A percentile compares a stretch with the other conserved stretches of the same genome.
These are phyloP conservation scores for Biscogniauxia sp. DNA, from an alignment of 2,329 filamentous ascomycete genomes.

Conservation along the genomic window DNA sequence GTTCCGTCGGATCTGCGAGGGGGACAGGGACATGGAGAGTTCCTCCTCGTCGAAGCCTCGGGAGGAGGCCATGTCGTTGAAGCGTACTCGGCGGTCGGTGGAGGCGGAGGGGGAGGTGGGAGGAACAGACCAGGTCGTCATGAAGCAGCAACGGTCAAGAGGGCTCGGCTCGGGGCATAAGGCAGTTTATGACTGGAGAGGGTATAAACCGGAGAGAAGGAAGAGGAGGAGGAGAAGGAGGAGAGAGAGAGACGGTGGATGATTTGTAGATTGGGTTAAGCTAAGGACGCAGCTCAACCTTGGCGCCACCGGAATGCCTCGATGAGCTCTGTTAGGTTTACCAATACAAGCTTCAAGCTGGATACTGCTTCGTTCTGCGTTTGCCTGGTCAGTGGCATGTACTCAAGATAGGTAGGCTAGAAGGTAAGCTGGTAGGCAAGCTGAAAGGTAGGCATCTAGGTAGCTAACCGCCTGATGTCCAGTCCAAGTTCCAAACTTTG, in stretches of 20 bases:
- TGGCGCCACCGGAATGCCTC: conserved; percentile 1
- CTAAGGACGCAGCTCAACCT: conserved; percentile 4
- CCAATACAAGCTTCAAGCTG: background rate
- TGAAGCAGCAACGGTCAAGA: conserved; percentile 22
- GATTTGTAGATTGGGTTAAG: conserved; percentile 10
- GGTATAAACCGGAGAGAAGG: background rate
- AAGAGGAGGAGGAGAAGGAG: background rate
- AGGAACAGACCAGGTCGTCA: conserved; percentile 17
- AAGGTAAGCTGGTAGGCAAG: too few species aligned
- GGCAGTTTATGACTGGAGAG: conserved; percentile 6
- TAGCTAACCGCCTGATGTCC: background rate
- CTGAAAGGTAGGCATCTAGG: too few species aligned
- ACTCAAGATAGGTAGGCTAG: too few species aligned
- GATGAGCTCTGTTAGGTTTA: background rate
- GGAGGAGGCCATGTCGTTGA: conserved; percentile 47
- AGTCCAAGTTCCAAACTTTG: background rate
- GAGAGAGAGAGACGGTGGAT: background rate
- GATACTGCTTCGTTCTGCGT: too few species aligned
- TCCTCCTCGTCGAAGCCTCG: conserved; percentile 74
- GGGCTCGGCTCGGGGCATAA: conserved; percentile 5
- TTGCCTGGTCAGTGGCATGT: too few species aligned
- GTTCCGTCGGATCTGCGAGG: conserved; percentile 59
- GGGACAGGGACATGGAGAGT: conserved; percentile 73
- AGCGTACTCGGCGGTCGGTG: conserved; percentile 10
- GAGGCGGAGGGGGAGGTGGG: conserved; percentile 20